Evolutionary conservation across 805 yeast genomes (phyloP), one percentile per base, ranked within the genome.

Genomic region (Ogataea haglerorum): DNA sequence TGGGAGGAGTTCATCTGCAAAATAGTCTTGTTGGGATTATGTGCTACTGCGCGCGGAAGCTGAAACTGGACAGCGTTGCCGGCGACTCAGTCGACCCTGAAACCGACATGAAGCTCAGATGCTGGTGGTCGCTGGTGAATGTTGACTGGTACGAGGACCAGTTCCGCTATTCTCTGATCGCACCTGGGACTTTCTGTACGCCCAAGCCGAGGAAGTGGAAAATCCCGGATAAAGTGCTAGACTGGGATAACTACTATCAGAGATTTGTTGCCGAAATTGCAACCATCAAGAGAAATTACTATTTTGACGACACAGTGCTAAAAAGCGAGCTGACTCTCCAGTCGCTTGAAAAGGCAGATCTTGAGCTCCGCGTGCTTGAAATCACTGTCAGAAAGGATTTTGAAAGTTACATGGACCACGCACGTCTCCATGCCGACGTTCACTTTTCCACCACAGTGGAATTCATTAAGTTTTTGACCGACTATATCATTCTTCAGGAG

Each of bases 101-200:
- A 3, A 17, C 19, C 6, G 42, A 49, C 17, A 13, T 48, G 15
- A 54, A 46, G 32, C 26, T 46, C 5, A 30, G 45, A 18, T 42
- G 47, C 16, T 60, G 65, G 62, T 63, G 68, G 68, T 26, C 51
- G 1, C 46, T 61, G 16, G 48, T 62, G 6, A 51, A 49, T 6
- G 42, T 52, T 23, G 69, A 64, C 43, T 65, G 68, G 68, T 51
- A 51, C 26, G 67, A 65, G 30, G 56, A 53, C 23, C 46, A 47
- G 22, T 54, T 52, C 23, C 39, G 63, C 10, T 50, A 49, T 34
- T 47, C 56, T 0, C 24, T 59, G 18, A 51, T 63, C 4, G 37
- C 48, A 4, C 19, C 43, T 2, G 42, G 40, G 9, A 46, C 52
- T 13, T 62, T 56, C 36, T 34, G 54, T 1, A 57, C 60, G 5